Base-by-base conservation (phyloP, 495 filamentous ascomycete genomes). In the Bombardia bombarda region DNA sequence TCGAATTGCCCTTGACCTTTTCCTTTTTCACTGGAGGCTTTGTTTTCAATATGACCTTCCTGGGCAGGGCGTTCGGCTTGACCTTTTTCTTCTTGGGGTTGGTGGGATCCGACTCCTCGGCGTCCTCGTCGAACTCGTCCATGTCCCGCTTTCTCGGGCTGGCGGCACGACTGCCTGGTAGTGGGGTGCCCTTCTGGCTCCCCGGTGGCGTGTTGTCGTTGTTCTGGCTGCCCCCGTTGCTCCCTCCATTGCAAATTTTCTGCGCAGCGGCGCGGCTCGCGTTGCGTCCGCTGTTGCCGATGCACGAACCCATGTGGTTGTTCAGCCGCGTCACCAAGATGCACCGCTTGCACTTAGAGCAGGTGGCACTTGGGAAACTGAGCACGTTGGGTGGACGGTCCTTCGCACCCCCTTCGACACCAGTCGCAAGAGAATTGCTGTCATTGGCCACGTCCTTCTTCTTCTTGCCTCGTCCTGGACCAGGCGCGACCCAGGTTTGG, bases 291-390 rank as follows among this genome's bases (percentile, higher is more conserved):
- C 75, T 79, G 30, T 87, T 78, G 22, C 85, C 84, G 52, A 92
- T 78, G 57, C 86, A 90, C 37, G 84, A 81, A 30, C 85, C 83
- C 65, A 92, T 70, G 63, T 92, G 86, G 53, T 86, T 83, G 52
- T 86, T 89, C 30, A 74, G 52, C 9, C 70, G 62, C 35, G 70
- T 70, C 32, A 74, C 70, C 37, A 74, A 56, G 42, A 74, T 74
- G 52, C 70, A 74, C 16, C 70, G 53, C 56, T 74, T 74, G 61
- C 70, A 74, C 45, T 74, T 74, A 57, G 63, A 66, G 47, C 70
- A 74, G 6, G 70, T 74, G 14, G 70, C 70, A 34, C 69, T 72
- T 5, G 86, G 86, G 40, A 86, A 83, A 31, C 77, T 79, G 39
- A 75, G 65, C 43, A 74, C 69, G 38, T 76, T 74, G 23, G 65